phyloP scores from a whole-genome alignment of 495 filamentous ascomycete species.

The Lepraria neglecta region DNA sequence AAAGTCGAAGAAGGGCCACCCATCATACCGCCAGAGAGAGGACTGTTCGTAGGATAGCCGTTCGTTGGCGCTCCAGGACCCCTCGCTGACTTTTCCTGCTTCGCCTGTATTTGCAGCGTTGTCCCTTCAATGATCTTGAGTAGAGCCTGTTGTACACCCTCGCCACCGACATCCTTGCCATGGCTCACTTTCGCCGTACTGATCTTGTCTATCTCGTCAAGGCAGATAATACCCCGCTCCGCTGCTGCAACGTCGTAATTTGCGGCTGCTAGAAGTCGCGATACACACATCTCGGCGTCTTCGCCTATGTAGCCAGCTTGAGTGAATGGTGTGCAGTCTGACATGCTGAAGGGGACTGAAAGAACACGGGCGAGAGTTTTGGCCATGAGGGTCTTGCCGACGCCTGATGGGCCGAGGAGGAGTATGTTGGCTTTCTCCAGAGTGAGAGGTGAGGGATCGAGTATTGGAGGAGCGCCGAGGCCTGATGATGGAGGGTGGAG shows the following conservation, averaged over 20 bases:
- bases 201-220: slow-evolving; percentile 97
- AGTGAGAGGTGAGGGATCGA: slow-evolving; percentile 58
- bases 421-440: slow-evolving; percentile 97
- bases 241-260: slow-evolving; percentile 82
- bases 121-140: slow-evolving; percentile 96
- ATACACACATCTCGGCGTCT: slow-evolving; percentile 88
- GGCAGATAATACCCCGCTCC: slow-evolving; percentile 87
- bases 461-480: slow-evolving; percentile 37
- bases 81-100: slow-evolving; percentile 60
- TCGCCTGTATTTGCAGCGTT: slow-evolving; percentile 80
- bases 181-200: slow-evolving; percentile 63
- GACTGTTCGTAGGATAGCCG: slow-evolving; percentile 45
- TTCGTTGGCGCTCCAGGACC: slow-evolving; percentile 38
- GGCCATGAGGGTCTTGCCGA: slow-evolving; percentile 93
- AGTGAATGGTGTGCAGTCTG: slow-evolving; percentile 94
- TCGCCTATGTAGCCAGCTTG: slow-evolving; percentile 97
- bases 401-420: slow-evolving; percentile 85
- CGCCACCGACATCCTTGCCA: slow-evolving; percentile 80
- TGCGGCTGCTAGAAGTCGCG: slow-evolving; percentile 79
- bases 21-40: slow-evolving; percentile 38
- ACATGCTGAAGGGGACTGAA: slow-evolving; percentile 94
- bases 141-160: slow-evolving; percentile 93
- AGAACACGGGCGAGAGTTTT: slow-evolving; percentile 73
- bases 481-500: slow-evolving; percentile 30
- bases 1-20: slow-evolving; percentile 35